Conservation (phyloP, 2,329 filamentous ascomycete species). For the Aspergillus melleus region DNA sequence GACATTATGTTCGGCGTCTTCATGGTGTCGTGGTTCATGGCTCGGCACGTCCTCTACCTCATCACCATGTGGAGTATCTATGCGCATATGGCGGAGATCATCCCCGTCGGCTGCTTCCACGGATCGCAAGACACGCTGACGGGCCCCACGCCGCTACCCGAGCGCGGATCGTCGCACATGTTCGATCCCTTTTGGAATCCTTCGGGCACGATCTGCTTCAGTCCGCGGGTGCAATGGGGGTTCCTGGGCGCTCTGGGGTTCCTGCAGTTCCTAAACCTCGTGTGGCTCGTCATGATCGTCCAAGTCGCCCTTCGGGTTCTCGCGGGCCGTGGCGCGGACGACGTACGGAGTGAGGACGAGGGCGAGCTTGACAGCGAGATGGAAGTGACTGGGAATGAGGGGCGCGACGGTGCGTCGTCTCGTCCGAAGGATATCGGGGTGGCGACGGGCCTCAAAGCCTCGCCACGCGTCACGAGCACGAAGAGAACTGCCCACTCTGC, state of each 20-base stretch:
- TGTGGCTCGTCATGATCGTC: conserved; percentile 81
- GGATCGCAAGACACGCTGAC: neutral
- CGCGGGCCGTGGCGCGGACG: conserved; percentile 70
- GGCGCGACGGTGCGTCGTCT: neutral
- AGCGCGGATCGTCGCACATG: neutral
- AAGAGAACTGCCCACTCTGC: neutral
- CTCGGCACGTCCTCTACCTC: conserved; percentile 61
- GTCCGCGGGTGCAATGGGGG: conserved; percentile 63
- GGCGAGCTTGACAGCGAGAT: neutral
- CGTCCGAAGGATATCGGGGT: neutral
- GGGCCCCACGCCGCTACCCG: neutral
- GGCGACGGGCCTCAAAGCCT: neutral
- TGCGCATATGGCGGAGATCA: neutral
- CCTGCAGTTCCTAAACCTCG: conserved; percentile 71
- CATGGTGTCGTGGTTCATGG: conserved; percentile 73
- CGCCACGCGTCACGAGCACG: neutral
- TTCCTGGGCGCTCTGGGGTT: conserved; percentile 72
- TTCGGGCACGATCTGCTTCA: conserved; percentile 71
- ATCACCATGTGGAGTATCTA: conserved; percentile 2
- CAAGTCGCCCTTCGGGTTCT: conserved; percentile 74
- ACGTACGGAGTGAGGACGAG: conserved; percentile 69
- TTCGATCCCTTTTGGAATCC: conserved; percentile 44
- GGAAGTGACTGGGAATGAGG: neutral
- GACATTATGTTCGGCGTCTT: conserved; percentile 78
- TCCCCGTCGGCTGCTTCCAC: conserved; percentile 1